Percentiles rank a stretch among this genome's conserved stretches.
phyloP scores from a whole-genome alignment of 2,329 filamentous ascomycete genomes.

The Sporothrix phasma region DNA sequence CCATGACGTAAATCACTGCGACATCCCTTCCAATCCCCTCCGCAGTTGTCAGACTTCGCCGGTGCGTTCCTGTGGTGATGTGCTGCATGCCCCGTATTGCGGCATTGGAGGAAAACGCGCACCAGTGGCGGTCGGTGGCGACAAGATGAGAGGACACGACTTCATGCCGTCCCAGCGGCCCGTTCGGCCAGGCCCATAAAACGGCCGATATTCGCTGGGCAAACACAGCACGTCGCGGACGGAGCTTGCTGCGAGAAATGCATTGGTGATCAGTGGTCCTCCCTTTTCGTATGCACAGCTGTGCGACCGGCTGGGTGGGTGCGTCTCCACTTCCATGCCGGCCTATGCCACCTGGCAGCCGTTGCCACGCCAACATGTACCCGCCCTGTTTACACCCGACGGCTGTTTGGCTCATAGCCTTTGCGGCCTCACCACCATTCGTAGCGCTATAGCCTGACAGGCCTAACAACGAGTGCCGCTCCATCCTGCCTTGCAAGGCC shows the following conservation, averaged over 20 bases:
- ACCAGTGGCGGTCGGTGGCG: not conserved
- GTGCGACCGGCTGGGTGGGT: not conserved
- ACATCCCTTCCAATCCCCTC: too few species aligned
- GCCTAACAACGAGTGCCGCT: not conserved
- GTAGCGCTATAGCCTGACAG: not conserved
- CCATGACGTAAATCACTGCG: not conserved
- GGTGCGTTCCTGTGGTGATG: not conserved
- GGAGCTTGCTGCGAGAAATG: not conserved
- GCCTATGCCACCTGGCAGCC: constrained; percentile 10
- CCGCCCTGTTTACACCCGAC: constrained; percentile 16
- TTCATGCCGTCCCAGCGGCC: not conserved
- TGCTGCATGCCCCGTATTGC: not conserved
- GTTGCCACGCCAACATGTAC: constrained; percentile 16
- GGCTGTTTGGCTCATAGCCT: not conserved
- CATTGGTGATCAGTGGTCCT: constrained; percentile 2
- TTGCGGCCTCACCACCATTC: not conserved
- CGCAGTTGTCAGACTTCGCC: not conserved
- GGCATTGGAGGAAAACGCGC: not conserved
- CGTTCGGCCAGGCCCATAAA: not conserved
- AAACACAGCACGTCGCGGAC: not conserved
- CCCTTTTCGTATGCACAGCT: not conserved
- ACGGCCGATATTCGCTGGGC: not conserved
- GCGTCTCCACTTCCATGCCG: constrained; percentile 3
- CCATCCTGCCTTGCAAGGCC: not conserved
- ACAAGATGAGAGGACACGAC: not conserved